Evolutionary conservation across 352 stramenopile genomes (phyloP), one percentile per base, ranked within the genome.

Genomic region (Elongisporangium undulatum): DNA sequence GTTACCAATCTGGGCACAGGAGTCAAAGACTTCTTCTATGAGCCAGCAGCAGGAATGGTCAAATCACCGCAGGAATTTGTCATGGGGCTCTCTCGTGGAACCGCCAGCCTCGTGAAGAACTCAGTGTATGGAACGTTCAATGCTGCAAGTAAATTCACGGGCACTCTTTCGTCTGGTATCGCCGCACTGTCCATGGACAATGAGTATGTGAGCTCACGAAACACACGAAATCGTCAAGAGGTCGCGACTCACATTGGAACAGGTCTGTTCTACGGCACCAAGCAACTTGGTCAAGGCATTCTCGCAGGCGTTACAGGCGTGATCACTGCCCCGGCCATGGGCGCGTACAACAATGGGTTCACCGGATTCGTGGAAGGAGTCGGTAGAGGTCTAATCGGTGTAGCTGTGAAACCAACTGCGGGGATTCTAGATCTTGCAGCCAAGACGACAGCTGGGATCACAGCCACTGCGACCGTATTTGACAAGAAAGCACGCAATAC

Each of bases 61-160:
- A 87, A 88, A 22, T 93, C 84, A 1, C 86, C 87, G 13, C 83
- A 92, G 39, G 87, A 94, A 50, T 98, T 98, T 63, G 72, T 96
- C 8, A 59, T 92, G 9, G 90, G 92, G 0, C 73, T 98, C 1
- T 94, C 85, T 13, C 79, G 90, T 38, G 94, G 94, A 59, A 97
- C 89, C 2, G 87, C 89, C 0, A 96, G 87, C 57, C 70, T 97
- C 8, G 83, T 96, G 7, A 94, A 90, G 51, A 93, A 97, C 67
- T 96, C 92, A 17, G 72, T 96, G 1, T 90, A 97, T 41, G 91
- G 93, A 51, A 94, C 90, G 29, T 97, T 98, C 62, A 97, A 98
- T 62, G 90, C 90, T 15, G 91, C 93, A 4, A 97, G 91, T 56
- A 97, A 97, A 62, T 87, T 98, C 57, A 98, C 92, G 0, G 88